A percentile compares a stretch with the other conserved stretches of the same genome.
These are phyloP conservation scores for Solidago caesia DNA, from an alignment of 129 eudicot genomes.

Conservation along the genomic window DNA sequence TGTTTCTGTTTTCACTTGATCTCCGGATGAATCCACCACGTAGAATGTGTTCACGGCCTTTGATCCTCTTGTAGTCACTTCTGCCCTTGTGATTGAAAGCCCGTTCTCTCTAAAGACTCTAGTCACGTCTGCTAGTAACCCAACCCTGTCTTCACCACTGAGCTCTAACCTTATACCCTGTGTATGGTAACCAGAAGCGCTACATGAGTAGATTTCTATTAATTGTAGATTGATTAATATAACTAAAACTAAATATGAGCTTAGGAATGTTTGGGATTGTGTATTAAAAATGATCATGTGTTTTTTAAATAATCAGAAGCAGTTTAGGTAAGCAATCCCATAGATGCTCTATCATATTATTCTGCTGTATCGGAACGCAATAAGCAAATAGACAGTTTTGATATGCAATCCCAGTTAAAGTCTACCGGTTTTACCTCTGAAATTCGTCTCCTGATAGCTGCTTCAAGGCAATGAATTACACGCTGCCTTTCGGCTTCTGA, in stretches of 20 bases:
- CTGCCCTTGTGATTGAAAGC: constrained; percentile 69
- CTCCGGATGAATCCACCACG: constrained; percentile 66
- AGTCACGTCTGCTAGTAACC: constrained; percentile 74
- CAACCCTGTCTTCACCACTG: constrained; percentile 65
- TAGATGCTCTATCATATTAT: no score
- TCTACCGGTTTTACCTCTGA: constrained; percentile 43
- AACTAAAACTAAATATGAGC: no score
- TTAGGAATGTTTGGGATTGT: no score
- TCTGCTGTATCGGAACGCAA: neutral
- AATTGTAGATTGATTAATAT: neutral
- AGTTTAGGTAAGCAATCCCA: no score
- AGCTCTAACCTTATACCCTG: constrained; percentile 71
- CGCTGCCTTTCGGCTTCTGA: constrained; percentile 92
- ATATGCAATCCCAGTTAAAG: neutral
- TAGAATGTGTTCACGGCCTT: constrained; percentile 68
- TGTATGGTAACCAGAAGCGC: neutral
- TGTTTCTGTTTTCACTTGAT: constrained; percentile 46
- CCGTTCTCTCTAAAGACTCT: constrained; percentile 83
- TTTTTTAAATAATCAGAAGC: no score
- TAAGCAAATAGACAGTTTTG: neutral
- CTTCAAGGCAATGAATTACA: constrained; percentile 69
- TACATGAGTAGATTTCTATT: neutral
- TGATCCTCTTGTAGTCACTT: constrained; percentile 66
- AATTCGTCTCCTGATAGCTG: constrained; percentile 66
- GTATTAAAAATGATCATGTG: no score